phyloP scores from a whole-genome alignment of 164 flowering plant genomes.

The Tinospora cordifolia region DNA sequence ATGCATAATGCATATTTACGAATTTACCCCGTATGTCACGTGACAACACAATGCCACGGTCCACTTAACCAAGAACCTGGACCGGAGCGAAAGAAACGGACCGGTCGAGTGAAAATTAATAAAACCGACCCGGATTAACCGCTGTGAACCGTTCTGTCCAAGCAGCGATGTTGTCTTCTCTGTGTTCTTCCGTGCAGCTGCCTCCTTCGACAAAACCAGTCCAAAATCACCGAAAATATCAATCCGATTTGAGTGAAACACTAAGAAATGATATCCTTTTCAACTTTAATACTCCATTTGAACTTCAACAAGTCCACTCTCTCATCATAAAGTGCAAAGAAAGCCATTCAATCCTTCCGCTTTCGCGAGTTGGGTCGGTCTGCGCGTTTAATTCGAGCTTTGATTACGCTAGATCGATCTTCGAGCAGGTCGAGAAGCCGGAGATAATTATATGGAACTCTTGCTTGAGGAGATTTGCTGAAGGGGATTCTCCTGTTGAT shows the following conservation, averaged over 20 bases:
- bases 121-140: too few relatives aligned
- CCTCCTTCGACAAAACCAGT: constrained; percentile 12
- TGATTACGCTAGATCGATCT: constrained; percentile 37
- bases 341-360: constrained; percentile 40
- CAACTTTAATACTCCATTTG: constrained; percentile 43
- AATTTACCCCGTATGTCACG: too few relatives aligned
- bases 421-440: constrained; percentile 20
- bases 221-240: not conserved
- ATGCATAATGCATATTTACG: too few relatives aligned
- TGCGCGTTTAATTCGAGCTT: constrained; percentile 43
- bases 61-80: too few relatives aligned
- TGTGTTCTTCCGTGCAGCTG: constrained; percentile 2
- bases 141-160: not conserved
- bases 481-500: constrained; percentile 36
- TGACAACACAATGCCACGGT: too few relatives aligned
- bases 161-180: constrained; percentile 2
- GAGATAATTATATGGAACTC: constrained; percentile 42
- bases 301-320: constrained; percentile 58
- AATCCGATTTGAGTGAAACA: not conserved
- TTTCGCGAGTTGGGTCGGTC: constrained; percentile 33
- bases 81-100: too few relatives aligned
- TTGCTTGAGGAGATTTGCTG: constrained; percentile 43
- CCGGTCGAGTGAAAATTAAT: too few relatives aligned
- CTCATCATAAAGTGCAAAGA: constrained; percentile 43
- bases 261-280: constrained; percentile 12